phyloP scores from a whole-genome alignment of 345 rosid species.

The Kernera saxatilis region DNA sequence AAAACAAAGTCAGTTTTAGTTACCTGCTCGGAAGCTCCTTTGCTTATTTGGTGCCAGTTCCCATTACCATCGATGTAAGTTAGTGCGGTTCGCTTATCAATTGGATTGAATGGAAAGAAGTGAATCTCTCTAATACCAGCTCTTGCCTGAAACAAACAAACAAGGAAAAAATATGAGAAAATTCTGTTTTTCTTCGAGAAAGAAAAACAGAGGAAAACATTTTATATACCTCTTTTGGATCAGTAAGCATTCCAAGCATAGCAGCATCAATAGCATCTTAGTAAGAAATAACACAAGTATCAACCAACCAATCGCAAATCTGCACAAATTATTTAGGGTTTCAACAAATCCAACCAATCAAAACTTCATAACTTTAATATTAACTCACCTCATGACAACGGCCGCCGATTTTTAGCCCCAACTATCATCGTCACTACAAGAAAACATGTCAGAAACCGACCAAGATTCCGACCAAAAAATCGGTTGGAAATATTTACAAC shows the following conservation, averaged over 20 bases:
- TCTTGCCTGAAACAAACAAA: constrained; percentile 47
- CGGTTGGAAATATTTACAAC: too few species aligned
- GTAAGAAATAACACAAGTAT: too few species aligned
- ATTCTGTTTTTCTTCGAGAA: background rate
- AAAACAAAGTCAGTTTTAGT: background rate
- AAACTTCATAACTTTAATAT: too few species aligned
- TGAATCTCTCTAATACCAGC: constrained; percentile 71
- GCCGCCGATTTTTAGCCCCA: too few species aligned
- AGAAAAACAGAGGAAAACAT: background rate
- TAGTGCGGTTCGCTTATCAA: constrained; percentile 79
- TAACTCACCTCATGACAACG: too few species aligned
- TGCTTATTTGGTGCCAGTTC: constrained; percentile 74
- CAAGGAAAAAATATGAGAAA: background rate
- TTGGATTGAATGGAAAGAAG: constrained; percentile 79
- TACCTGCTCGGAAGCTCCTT: constrained; percentile 97
- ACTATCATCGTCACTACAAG: too few species aligned
- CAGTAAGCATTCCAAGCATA: constrained; percentile 82
- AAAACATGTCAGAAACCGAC: too few species aligned
- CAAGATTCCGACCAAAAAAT: too few species aligned
- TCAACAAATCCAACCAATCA: too few species aligned
- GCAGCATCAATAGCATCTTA: constrained; percentile 91
- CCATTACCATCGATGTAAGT: constrained; percentile 66
- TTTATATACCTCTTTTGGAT: constrained; percentile 61
- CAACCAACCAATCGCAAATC: too few species aligned
- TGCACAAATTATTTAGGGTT: too few species aligned